phyloP scores from a whole-genome alignment of 2,329 filamentous ascomycete genomes.

The Claviceps quebecensis region DNA sequence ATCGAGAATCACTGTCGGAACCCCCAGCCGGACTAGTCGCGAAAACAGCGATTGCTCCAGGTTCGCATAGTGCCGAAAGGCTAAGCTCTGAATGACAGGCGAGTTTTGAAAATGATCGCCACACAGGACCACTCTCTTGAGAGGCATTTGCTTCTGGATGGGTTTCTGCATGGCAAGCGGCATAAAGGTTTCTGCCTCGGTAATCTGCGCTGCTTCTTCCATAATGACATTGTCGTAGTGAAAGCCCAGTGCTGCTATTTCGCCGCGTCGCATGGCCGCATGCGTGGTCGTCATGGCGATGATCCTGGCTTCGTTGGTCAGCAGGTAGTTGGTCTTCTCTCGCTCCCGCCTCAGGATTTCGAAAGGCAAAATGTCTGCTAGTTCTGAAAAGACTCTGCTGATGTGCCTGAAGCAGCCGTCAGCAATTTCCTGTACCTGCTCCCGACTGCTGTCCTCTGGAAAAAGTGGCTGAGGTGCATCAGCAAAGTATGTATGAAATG shows the following conservation, averaged over 20 bases:
- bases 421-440: conserved; percentile 59
- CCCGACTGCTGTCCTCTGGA: conserved; percentile 47
- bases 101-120: conserved; percentile 97
- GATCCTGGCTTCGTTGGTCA: conserved; percentile 91
- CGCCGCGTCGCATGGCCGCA: conserved; percentile 81
- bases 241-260: conserved; percentile 86
- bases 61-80: conserved; percentile 89
- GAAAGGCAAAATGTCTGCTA: conserved; percentile 88
- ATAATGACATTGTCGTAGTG: conserved; percentile 96
- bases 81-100: conserved; percentile 85
- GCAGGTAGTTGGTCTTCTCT: conserved; percentile 90
- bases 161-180: conserved; percentile 84
- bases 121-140: conserved; percentile 82
- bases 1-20: conserved; percentile 81
- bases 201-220: conserved; percentile 97
- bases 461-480: conserved; percentile 82
- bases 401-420: conserved; percentile 82
- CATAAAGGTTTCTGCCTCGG: conserved; percentile 93
- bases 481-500: conserved; percentile 77
- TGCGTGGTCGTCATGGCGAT: conserved; percentile 98
- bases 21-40: conserved; percentile 75
- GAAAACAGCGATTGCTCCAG: conserved; percentile 93
- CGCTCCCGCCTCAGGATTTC: conserved; percentile 79
- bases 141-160: conserved; percentile 53
- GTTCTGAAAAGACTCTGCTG: conserved; percentile 75